phyloP scores from a whole-genome alignment of 331 rosid genomes.

The Spiraea crenata region DNA sequence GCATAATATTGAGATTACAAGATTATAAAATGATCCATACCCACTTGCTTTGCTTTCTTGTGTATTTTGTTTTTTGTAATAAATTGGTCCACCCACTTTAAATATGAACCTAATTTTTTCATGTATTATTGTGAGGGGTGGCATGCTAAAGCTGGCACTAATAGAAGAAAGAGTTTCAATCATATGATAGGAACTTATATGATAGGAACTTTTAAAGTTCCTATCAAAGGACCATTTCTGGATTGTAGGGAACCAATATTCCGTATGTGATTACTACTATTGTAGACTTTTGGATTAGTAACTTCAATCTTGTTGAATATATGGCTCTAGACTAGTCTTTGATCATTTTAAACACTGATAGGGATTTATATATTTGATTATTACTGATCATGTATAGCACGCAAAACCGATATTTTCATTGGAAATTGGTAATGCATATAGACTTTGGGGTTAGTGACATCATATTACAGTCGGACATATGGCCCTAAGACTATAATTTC shows the following conservation, averaged over 20 bases:
- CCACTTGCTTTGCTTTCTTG: background rate
- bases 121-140: background rate
- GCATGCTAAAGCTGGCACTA: background rate
- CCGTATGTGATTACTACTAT: background rate
- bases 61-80: background rate
- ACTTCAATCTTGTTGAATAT: too few relatives aligned
- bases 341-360: background rate
- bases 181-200: too few relatives aligned
- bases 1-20: background rate
- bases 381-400: background rate
- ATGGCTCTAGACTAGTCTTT: background rate
- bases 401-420: background rate
- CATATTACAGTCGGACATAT: background rate
- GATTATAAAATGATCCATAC: background rate
- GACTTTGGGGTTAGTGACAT: background rate
- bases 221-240: background rate
- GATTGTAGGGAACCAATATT: background rate
- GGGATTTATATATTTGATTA: background rate
- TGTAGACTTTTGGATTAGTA: too few relatives aligned
- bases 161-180: background rate
- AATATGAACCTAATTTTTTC: background rate
- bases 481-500: background rate
- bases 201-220: too few relatives aligned
- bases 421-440: background rate
- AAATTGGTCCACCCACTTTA: background rate